A percentile compares a stretch with the other conserved stretches of the same genome.
phyloP scores from a whole-genome alignment of 768 basidiomycete species.

The Xerocomellus intermedius region DNA sequence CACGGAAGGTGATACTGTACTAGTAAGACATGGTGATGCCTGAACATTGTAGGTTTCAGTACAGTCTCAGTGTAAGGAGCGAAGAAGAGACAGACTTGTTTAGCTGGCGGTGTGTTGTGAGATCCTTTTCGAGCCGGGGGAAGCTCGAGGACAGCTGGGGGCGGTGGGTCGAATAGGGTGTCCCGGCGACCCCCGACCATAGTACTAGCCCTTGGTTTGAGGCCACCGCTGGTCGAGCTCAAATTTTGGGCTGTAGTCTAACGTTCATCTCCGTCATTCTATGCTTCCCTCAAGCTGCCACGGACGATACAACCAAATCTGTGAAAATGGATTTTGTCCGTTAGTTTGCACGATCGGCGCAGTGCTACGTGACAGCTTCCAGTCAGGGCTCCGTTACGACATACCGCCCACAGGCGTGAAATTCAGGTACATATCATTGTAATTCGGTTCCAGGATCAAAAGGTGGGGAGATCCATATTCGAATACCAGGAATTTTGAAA shows the following conservation, averaged over 20 bases:
- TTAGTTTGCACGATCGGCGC: neutral
- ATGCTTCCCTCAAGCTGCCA: too few species aligned
- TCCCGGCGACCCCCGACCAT: neutral
- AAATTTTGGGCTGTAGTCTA: neutral
- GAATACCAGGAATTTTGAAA: too few species aligned
- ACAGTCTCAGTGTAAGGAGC: neutral
- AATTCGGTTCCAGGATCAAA: neutral
- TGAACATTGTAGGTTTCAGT: neutral
- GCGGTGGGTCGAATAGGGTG: too few species aligned
- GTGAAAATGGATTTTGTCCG: too few species aligned
- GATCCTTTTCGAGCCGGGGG: neutral
- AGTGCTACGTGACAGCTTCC: neutral
- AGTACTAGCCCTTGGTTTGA: neutral
- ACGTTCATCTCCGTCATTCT: neutral
- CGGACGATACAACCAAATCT: too few species aligned
- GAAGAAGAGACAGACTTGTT: conserved; percentile 3
- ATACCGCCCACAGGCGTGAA: neutral
- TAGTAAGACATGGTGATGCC: conserved; percentile 12
- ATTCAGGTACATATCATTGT: neutral
- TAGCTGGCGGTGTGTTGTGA: neutral
- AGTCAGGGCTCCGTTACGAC: neutral
- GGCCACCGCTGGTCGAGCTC: neutral
- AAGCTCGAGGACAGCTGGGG: neutral
- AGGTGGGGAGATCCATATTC: too few species aligned
- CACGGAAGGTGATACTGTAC: neutral